phyloP scores from a whole-genome alignment of 805 yeast genomes.

The Sungouiozyma ichnusensis region DNA sequence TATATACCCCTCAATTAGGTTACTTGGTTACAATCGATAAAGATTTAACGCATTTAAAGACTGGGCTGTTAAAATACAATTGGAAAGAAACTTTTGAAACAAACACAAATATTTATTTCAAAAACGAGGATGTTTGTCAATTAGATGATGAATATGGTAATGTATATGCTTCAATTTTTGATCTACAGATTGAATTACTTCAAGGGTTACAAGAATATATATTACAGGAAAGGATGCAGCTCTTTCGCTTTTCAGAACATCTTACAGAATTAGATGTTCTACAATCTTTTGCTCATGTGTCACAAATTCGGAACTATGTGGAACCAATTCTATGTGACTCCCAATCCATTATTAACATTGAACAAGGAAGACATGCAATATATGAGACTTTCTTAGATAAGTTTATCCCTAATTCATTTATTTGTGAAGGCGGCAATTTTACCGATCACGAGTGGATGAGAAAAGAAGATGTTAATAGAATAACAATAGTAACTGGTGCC shows the following conservation, averaged over 20 bases:
- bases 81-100: slow-evolving; percentile 35
- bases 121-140: slow-evolving; percentile 22
- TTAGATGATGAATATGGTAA: slow-evolving; percentile 36
- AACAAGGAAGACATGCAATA: slow-evolving; percentile 38
- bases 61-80: background rate
- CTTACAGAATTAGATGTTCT: slow-evolving; percentile 33
- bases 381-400: slow-evolving; percentile 32
- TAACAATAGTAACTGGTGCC: slow-evolving; percentile 39
- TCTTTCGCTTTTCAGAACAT: slow-evolving; percentile 14
- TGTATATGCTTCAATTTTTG: slow-evolving; percentile 32
- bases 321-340: slow-evolving; percentile 27
- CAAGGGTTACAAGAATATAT: slow-evolving; percentile 24
- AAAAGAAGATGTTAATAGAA: slow-evolving; percentile 15
- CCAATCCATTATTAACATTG: slow-evolving; percentile 23
- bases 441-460: slow-evolving; percentile 5
- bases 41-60: background rate
- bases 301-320: slow-evolving; percentile 19
- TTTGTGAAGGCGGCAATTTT: slow-evolving; percentile 17
- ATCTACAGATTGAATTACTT: slow-evolving; percentile 34
- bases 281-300: slow-evolving; percentile 27
- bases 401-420: slow-evolving; percentile 36
- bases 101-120: slow-evolving; percentile 29
- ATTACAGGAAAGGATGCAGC: slow-evolving; percentile 3
- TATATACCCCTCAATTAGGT: slow-evolving; percentile 39
- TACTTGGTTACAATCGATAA: slow-evolving; percentile 28